These are phyloP conservation scores for Vigna reflexopilosa DNA, from an alignment of 306 rosid species.

Conservation along the genomic window DNA sequence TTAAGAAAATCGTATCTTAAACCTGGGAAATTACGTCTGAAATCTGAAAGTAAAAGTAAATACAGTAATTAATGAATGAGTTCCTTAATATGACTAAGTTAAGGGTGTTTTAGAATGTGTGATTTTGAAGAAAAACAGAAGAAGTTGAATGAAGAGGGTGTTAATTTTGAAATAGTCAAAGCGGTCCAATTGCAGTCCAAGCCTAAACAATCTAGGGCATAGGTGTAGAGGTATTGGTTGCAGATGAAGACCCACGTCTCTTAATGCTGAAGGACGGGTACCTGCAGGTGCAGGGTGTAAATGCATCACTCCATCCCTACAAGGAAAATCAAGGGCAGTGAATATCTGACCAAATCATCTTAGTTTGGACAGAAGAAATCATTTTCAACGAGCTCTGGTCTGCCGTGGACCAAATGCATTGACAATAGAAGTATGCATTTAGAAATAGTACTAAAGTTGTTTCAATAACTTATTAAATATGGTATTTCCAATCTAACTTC, in stretches of 20 bases:
- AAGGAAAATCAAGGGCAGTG: constrained; percentile 38
- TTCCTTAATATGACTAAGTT: no score
- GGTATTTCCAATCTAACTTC: constrained; percentile 37
- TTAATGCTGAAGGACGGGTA: constrained; percentile 46
- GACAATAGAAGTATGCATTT: constrained; percentile 38
- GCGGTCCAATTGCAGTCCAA: background rate
- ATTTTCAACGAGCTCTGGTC: constrained; percentile 43
- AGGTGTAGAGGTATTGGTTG: constrained; percentile 37
- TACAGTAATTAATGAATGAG: no score
- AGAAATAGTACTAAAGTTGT: constrained; percentile 28
- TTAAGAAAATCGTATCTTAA: no score
- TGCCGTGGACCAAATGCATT: constrained; percentile 48
- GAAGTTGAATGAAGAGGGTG: background rate
- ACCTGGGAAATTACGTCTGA: no score
- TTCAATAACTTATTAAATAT: constrained; percentile 26
- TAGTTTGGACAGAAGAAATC: constrained; percentile 38
- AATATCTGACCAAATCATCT: constrained; percentile 30
- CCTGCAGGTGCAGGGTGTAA: constrained; percentile 49
- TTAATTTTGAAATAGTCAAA: constrained; percentile 40
- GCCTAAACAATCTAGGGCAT: background rate
- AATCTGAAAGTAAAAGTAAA: no score
- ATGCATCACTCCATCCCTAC: constrained; percentile 42
- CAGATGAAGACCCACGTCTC: constrained; percentile 39
- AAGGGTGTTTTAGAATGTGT: no score
- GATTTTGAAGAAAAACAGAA: no score